phyloP scores from a whole-genome alignment of 2,329 filamentous ascomycete species.

The Xylaria sp. region DNA sequence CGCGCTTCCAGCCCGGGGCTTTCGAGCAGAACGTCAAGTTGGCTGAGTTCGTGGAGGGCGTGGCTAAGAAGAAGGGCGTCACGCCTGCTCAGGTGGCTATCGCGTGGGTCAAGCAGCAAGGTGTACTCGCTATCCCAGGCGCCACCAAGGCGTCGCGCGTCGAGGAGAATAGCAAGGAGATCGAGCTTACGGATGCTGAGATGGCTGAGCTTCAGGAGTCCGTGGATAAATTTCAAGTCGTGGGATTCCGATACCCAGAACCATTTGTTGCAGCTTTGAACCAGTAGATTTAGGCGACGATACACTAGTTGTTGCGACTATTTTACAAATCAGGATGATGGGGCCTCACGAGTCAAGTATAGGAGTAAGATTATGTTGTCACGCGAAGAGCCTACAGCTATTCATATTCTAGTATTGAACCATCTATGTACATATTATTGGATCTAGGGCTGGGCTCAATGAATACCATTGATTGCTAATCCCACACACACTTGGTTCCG shows the following conservation, averaged over 20 bases:
- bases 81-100: conserved; percentile 65
- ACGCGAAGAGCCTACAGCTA: too few relatives aligned
- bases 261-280: neutral
- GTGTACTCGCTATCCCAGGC: conserved; percentile 57
- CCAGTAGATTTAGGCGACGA: neutral
- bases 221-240: neutral
- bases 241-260: neutral
- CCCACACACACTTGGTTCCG: too few relatives aligned
- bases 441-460: too few relatives aligned
- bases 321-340: too few relatives aligned
- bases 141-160: conserved; percentile 65
- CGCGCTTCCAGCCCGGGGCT: conserved; percentile 56
- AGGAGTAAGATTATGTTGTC: too few relatives aligned
- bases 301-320: too few relatives aligned
- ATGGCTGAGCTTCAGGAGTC: conserved; percentile 1
- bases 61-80: conserved; percentile 54
- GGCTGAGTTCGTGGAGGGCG: conserved; percentile 25
- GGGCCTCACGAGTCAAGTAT: too few relatives aligned
- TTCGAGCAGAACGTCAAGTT: conserved; percentile 37
- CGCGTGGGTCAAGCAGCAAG: conserved; percentile 60
- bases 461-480: too few relatives aligned
- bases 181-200: conserved; percentile 22
- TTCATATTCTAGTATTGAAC: too few relatives aligned
- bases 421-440: too few relatives aligned
- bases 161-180: conserved; percentile 64